A percentile compares a stretch with the other conserved stretches of the same genome.
Evolutionary conservation across 2,329 filamentous ascomycete species (phyloP).

Genomic region (Hymenoscyphus infarciens): DNA sequence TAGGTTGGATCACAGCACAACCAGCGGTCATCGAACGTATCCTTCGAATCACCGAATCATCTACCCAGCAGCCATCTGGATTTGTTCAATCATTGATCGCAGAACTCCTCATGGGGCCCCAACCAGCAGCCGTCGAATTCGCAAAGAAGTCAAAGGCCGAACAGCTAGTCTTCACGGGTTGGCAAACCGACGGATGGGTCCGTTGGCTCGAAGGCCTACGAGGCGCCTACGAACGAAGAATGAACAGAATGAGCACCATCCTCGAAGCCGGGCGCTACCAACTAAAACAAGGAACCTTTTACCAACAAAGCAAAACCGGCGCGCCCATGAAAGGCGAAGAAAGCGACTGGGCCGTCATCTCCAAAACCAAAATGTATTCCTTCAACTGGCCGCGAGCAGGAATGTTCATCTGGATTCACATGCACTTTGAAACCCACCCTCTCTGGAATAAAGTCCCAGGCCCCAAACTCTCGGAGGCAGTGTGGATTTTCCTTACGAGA

Average conservation of each 20-base stretch:
- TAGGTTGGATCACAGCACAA: slow-evolving; percentile 88
- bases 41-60: slow-evolving; percentile 68
- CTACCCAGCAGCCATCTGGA: slow-evolving; percentile 80
- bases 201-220: slow-evolving; percentile 85
- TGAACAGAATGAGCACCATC: slow-evolving; percentile 72
- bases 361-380: slow-evolving; percentile 68
- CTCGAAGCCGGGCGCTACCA: slow-evolving; percentile 66
- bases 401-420: slow-evolving; percentile 85
- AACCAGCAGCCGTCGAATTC: slow-evolving; percentile 47
- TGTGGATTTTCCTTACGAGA: slow-evolving; percentile 69
- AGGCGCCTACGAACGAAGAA: slow-evolving; percentile 78
- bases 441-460: slow-evolving; percentile 55
- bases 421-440: slow-evolving; percentile 71
- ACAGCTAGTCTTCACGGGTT: slow-evolving; percentile 49
- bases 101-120: slow-evolving; percentile 70
- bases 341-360: slow-evolving; percentile 70
- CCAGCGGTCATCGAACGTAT: slow-evolving; percentile 74
- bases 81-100: slow-evolving; percentile 84
- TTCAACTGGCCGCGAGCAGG: slow-evolving; percentile 80
- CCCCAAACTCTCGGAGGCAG: slow-evolving; percentile 55
- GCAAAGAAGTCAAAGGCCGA: slow-evolving; percentile 38
- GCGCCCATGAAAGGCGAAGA: slow-evolving; percentile 51
- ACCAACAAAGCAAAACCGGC: neutral
- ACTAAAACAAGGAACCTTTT: slow-evolving; percentile 53
- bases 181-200: slow-evolving; percentile 83